Percentiles rank a stretch among this genome's conserved stretches.
These are phyloP conservation scores for Colletotrichum echinochloae DNA, from an alignment of 2,329 filamentous ascomycete genomes.

Conservation along the genomic window DNA sequence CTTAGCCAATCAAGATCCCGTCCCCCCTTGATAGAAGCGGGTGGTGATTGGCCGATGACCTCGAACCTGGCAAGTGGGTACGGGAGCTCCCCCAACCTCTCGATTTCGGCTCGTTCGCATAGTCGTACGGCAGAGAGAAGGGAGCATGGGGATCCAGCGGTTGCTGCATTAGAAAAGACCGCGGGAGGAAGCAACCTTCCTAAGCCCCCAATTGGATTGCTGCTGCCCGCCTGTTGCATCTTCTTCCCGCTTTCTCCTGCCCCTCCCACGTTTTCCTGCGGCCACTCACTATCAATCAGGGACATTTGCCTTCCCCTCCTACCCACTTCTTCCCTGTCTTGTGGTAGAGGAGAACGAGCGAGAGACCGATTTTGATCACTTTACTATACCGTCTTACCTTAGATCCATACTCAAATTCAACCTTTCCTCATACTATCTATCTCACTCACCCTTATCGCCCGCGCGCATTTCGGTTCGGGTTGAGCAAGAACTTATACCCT, in stretches of 20 bases:
- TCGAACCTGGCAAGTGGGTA: constrained; percentile 38
- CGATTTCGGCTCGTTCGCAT: constrained; percentile 45
- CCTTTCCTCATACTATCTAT: constrained; percentile 15
- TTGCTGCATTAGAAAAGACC: constrained; percentile 28
- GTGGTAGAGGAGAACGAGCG: not conserved
- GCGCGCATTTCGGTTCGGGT: constrained; percentile 1
- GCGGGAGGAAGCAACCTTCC: constrained; percentile 5
- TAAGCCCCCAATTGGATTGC: constrained; percentile 29
- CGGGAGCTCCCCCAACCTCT: constrained; percentile 50
- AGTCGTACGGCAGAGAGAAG: constrained; percentile 21
- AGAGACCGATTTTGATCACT: constrained; percentile 13
- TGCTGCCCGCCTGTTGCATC: constrained; percentile 25
- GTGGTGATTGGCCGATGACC: constrained; percentile 25
- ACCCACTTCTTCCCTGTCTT: constrained; percentile 14
- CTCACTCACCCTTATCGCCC: constrained; percentile 1
- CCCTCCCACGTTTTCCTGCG: constrained; percentile 13
- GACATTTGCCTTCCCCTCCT: constrained; percentile 19
- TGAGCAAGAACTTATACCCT: not conserved
- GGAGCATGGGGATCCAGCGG: constrained; percentile 21
- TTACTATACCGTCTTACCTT: constrained; percentile 15
- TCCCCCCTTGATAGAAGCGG: constrained; percentile 5
- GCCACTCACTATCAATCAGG: constrained; percentile 18
- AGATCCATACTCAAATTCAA: constrained; percentile 27
- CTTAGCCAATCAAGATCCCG: constrained; percentile 28
- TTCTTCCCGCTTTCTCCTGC: constrained; percentile 33